Percentiles rank a stretch among this genome's conserved stretches.
Evolutionary conservation across 768 basidiomycete genomes (phyloP).

Genomic region (Psilocybe sp.): DNA sequence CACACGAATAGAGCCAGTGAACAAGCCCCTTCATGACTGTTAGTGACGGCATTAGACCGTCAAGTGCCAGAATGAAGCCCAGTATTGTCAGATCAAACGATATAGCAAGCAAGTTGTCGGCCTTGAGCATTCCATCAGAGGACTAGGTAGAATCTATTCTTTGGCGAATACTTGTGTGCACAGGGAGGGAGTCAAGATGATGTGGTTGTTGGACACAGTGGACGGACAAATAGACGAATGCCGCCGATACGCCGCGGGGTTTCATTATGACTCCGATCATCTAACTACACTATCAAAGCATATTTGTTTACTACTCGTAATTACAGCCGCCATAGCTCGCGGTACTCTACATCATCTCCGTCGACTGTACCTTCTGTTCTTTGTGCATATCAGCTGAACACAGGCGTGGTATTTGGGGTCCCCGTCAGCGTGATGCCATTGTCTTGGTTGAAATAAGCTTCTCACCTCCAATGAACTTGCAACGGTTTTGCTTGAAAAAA

Average conservation of each 20-base stretch:
- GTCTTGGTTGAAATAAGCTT: conserved; percentile 8
- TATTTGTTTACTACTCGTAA: conserved; percentile 9
- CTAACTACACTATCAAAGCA: conserved; percentile 27
- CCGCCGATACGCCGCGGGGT: conserved; percentile 29
- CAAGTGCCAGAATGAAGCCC: background rate
- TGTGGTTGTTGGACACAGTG: background rate
- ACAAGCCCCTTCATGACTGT: conserved; percentile 10
- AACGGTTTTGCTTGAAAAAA: conserved; percentile 51
- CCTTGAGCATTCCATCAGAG: background rate
- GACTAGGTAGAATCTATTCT: background rate
- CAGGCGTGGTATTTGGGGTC: conserved; percentile 11
- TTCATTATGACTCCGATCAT: conserved; percentile 26
- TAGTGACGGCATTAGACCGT: conserved; percentile 19
- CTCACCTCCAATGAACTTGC: conserved; percentile 62
- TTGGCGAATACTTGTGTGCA: background rate
- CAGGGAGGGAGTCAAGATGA: background rate
- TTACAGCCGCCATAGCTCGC: conserved; percentile 13
- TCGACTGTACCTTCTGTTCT: conserved; percentile 23
- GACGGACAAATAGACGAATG: conserved; percentile 6
- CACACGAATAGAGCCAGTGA: conserved; percentile 35
- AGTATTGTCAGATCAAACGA: conserved; percentile 8
- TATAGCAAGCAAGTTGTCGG: background rate
- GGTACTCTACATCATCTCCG: conserved; percentile 11
- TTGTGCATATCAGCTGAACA: conserved; percentile 39
- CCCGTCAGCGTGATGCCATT: conserved; percentile 9